phyloP scores from a whole-genome alignment of 2,329 filamentous ascomycete species.

The Penicillium sp. region DNA sequence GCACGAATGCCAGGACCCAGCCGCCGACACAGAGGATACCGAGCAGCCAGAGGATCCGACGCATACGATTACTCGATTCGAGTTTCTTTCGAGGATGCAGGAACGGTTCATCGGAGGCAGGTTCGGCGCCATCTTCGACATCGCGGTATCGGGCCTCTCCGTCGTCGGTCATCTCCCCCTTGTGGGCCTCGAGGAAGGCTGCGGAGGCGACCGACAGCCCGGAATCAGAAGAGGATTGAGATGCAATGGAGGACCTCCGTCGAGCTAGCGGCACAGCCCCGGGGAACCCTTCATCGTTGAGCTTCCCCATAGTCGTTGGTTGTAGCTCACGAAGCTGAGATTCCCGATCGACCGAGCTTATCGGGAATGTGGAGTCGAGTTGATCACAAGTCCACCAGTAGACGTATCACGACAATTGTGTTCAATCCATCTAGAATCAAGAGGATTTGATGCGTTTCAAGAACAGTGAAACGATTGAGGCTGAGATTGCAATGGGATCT shows the following conservation, averaged over 20 bases:
- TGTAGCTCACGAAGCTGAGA: slow-evolving; percentile 7
- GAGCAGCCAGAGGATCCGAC: slow-evolving; percentile 39
- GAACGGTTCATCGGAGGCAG: slow-evolving; percentile 24
- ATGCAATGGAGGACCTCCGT: slow-evolving; percentile 23
- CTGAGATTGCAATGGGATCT: background rate
- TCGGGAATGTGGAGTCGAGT: slow-evolving; percentile 10
- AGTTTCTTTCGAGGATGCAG: slow-evolving; percentile 22
- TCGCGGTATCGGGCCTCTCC: slow-evolving; percentile 30
- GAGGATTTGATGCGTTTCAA: background rate
- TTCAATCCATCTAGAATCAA: background rate
- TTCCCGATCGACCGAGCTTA: slow-evolving; percentile 15
- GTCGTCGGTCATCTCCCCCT: slow-evolving; percentile 10
- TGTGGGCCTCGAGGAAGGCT: slow-evolving; percentile 26
- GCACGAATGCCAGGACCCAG: slow-evolving; percentile 43
- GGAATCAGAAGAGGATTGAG: slow-evolving; percentile 32
- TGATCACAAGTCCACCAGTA: background rate
- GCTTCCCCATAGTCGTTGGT: slow-evolving; percentile 25
- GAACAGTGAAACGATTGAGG: background rate
- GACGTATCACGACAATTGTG: background rate
- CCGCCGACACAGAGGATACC: slow-evolving; percentile 40
- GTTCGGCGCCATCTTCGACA: slow-evolving; percentile 31
- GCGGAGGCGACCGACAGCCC: slow-evolving; percentile 32
- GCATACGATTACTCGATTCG: slow-evolving; percentile 27
- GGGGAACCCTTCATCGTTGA: slow-evolving; percentile 20
- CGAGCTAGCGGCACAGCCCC: slow-evolving; percentile 29